A percentile compares a stretch with the other conserved stretches of the same genome.
These are phyloP conservation scores for Fusarium marasasianum DNA, from an alignment of 2,329 filamentous ascomycete species.

Conservation along the genomic window DNA sequence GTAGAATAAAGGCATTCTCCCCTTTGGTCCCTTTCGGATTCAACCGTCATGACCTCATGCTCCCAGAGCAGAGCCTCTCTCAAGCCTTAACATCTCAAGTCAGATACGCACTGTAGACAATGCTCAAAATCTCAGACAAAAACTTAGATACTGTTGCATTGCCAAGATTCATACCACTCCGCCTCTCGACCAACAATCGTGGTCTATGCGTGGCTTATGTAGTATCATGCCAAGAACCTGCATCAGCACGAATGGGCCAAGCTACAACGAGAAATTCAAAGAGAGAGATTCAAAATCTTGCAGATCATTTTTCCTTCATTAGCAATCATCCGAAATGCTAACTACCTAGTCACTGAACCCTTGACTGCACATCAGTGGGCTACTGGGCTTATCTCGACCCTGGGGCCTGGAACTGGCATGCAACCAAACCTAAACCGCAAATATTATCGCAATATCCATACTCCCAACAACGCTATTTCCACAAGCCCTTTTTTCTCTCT, in stretches of 20 bases:
- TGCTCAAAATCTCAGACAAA: background rate
- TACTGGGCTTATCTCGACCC: background rate
- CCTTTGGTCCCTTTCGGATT: background rate
- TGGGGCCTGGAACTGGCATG: background rate
- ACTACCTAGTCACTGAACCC: background rate
- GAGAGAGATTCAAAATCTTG: background rate
- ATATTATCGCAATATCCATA: background rate
- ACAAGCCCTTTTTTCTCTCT: background rate
- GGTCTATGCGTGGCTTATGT: background rate
- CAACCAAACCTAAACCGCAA: background rate
- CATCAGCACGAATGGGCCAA: background rate
- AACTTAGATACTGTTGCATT: background rate
- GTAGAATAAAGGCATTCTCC: background rate
- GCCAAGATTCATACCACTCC: constrained; percentile 1
- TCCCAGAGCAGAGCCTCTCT: background rate
- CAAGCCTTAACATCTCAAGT: background rate
- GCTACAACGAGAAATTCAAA: background rate
- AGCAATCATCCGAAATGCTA: background rate
- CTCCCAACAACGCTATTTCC: background rate
- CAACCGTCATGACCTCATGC: constrained; percentile 23
- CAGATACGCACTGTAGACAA: background rate
- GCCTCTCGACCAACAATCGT: background rate
- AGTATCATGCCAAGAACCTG: constrained; percentile 10
- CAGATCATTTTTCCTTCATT: background rate
- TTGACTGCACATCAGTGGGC: constrained; percentile 14